Percentiles rank a stretch among this genome's conserved stretches.
Evolutionary conservation across 805 yeast genomes (phyloP).

Genomic region (Yarrowia hollandica): DNA sequence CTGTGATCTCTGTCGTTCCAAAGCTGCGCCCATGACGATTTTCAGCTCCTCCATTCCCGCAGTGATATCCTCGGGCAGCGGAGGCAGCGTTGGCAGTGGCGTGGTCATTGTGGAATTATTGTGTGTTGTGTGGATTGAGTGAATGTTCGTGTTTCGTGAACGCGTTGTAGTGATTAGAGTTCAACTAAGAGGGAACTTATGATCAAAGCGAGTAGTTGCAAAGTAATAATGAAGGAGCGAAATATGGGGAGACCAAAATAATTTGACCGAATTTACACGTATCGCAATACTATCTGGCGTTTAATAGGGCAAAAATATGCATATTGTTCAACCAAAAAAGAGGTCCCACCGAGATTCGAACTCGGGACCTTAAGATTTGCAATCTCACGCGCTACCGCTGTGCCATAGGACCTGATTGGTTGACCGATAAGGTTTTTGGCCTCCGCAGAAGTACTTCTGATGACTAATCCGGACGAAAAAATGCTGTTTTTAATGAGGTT

Average conservation of each 20-base stretch:
- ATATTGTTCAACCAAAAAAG: not conserved
- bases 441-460: not conserved
- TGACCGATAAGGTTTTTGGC: not conserved
- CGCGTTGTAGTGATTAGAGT: not conserved
- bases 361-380: slow-evolving; percentile 26
- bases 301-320: too few species aligned
- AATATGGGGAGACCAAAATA: not conserved
- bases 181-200: too few species aligned
- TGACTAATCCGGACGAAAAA: not conserved
- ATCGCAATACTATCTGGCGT: too few species aligned
- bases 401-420: slow-evolving; percentile 12
- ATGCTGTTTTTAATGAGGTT: not conserved
- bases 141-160: not conserved
- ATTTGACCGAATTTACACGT: too few species aligned
- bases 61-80: slow-evolving; percentile 5
- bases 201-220: too few species aligned
- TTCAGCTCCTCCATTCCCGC: slow-evolving; percentile 26
- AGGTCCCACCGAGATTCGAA: slow-evolving; percentile 25
- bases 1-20: slow-evolving; percentile 18
- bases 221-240: not conserved
- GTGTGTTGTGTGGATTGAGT: not conserved
- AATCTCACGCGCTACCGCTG: slow-evolving; percentile 27
- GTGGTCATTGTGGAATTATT: slow-evolving; percentile 14
- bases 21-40: not conserved
- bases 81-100: not conserved